A percentile compares a stretch with the other conserved stretches of the same genome.
Evolutionary conservation across 75 land plant genomes (phyloP).

Genomic region (Chamaecyparis obtusa): DNA sequence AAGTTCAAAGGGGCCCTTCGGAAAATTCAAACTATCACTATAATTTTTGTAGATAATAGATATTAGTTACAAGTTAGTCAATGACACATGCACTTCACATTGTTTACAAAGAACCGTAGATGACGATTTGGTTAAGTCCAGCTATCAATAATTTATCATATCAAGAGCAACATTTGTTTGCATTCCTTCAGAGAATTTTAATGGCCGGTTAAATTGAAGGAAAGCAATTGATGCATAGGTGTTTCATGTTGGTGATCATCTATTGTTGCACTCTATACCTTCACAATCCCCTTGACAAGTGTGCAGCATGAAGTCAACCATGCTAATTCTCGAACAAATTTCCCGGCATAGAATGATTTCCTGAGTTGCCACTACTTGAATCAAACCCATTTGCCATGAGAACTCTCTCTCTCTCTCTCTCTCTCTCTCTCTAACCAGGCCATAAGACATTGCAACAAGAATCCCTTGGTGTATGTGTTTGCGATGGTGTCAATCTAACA

Average conservation of each 20-base stretch:
- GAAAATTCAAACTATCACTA: neutral
- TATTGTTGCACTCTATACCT: neutral
- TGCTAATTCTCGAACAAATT: neutral
- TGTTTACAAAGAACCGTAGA: neutral
- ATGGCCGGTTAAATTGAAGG: neutral
- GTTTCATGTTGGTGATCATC: neutral
- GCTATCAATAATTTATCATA: neutral
- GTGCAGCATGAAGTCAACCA: neutral
- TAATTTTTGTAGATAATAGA: neutral
- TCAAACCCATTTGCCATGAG: neutral
- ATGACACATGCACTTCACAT: neutral
- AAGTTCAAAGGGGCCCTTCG: neutral
- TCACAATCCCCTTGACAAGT: neutral
- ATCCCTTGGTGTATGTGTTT: neutral
- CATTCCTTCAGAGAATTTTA: neutral
- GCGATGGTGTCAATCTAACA: neutral
- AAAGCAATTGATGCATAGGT: neutral
- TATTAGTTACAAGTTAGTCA: neutral
- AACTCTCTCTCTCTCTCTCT: neutral
- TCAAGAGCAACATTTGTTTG: neutral
- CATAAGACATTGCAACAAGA: neutral
- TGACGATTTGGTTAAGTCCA: neutral
- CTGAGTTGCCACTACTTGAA: neutral
- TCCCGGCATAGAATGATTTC: too few species aligned
- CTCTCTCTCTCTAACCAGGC: neutral